Percentiles rank a stretch among this genome's conserved stretches.
Evolutionary conservation across 2,329 filamentous ascomycete species (phyloP).

Genomic region (Colletotrichum cuscutae): DNA sequence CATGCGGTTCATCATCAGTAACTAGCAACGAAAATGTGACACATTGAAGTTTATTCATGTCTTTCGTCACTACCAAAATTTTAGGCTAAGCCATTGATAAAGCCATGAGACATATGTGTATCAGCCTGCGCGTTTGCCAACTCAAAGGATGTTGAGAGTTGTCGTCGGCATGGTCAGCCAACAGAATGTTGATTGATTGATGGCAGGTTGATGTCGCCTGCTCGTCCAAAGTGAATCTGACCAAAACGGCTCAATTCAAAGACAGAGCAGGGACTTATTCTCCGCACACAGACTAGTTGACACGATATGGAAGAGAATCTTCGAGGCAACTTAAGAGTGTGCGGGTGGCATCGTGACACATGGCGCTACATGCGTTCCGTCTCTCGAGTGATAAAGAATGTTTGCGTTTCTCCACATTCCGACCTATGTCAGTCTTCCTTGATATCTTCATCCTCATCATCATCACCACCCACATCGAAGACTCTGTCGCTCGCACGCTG

Average conservation of each 20-base stretch:
- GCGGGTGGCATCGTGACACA: conserved; percentile 58
- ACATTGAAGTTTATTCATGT: background rate
- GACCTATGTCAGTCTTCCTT: conserved; percentile 33
- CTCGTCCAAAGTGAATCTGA: conserved; percentile 39
- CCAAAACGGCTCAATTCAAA: conserved; percentile 65
- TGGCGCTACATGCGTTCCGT: conserved; percentile 30
- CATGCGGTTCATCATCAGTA: background rate
- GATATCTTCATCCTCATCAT: conserved; percentile 65
- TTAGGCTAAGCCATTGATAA: background rate
- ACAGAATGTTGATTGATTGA: conserved; percentile 16
- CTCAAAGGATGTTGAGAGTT: conserved; percentile 12
- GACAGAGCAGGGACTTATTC: conserved; percentile 64
- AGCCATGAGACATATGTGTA: conserved; percentile 14
- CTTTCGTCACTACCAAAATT: background rate
- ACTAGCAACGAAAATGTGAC: background rate
- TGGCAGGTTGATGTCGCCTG: conserved; percentile 34
- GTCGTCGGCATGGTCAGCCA: conserved; percentile 14
- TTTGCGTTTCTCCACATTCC: conserved; percentile 20
- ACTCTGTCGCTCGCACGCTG: conserved; percentile 83
- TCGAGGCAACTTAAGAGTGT: conserved; percentile 98
- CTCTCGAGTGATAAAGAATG: conserved; percentile 14
- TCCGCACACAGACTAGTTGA: conserved; percentile 98
- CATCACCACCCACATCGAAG: conserved; percentile 78
- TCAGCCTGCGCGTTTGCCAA: conserved; percentile 32
- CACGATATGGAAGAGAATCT: conserved; percentile 80